Base-by-base conservation (phyloP, 2,329 filamentous ascomycete genomes). In the Fusarium sp. region DNA sequence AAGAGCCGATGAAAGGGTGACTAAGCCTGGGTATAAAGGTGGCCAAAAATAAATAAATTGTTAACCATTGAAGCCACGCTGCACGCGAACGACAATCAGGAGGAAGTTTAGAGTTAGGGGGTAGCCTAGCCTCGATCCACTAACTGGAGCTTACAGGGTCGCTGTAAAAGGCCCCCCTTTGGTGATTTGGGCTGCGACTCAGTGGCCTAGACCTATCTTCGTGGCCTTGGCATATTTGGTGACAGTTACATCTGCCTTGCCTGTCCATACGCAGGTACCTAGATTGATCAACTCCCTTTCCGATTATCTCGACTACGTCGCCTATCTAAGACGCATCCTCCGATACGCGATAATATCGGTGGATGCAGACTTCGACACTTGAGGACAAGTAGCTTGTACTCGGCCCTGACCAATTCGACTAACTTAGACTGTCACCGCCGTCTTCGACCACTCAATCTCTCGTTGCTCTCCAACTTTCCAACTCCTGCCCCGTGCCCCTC, bases 141-240 rank as follows among this genome's bases (percentile, higher is more conserved):
- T 75, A 55, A 51, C 38, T n/a, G 42, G 44, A 56, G 56, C 64
- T 67, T 62, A 62, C 62, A 70, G 66, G 39, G 57, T 53, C 61
- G 44, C 67, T 58, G 54, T 60, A 64, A 59, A 30, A 39, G 42
- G 24, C 64, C 56, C 51, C 50, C 70, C 58, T 69, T 56, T 54
- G 59, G 45, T 48, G 57, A 42, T 39, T 65, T 54, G 63, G 51
- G 53, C 53, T 58, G 41, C 44, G 36, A 65, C 57, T 71, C 38
- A 66, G 70, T 69, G 64, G 62, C 48, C 61, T 59, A 63, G 69
- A 63, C 59, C 63, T 69, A 69, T 69, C 65, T 60, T 72, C 75
- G 69, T 77, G 63, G 75, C 72, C 75, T 77, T 74, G 75, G 75
- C 74, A 70, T 75, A 69, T 66, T 66, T 65, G 70, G 75, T 70